Evolutionary conservation across 2,329 filamentous ascomycete species (phyloP).

Genomic region (Apiospora aurea): DNA sequence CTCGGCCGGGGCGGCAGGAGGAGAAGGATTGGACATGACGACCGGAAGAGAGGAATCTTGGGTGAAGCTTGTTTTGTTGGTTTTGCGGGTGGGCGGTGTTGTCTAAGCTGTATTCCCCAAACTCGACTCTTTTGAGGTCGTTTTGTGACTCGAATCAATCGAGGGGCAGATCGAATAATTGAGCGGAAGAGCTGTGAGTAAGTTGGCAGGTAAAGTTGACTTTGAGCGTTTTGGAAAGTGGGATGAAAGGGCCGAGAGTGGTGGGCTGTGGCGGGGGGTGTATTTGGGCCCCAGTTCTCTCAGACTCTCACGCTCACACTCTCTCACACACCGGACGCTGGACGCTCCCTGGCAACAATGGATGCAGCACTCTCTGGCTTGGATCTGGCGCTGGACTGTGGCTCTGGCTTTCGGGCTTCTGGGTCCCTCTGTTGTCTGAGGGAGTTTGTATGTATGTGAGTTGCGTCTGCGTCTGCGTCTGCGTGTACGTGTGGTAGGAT

Average conservation of each 20-base stretch:
- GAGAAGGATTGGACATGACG: conserved; percentile 44
- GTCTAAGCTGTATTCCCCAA: conserved; percentile 22
- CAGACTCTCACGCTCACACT: not conserved
- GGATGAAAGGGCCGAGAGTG: conserved; percentile 24
- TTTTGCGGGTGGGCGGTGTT: not conserved
- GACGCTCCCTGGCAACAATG: not conserved
- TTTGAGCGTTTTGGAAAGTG: conserved; percentile 26
- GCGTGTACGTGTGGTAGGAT: no score
- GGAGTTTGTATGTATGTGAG: not conserved
- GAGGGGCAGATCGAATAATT: conserved; percentile 21
- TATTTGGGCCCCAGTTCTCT: conserved; percentile 15
- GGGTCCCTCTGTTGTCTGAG: not conserved
- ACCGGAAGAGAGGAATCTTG: conserved; percentile 18
- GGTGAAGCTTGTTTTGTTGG: conserved; percentile 3
- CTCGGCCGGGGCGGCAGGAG: conserved; percentile 37
- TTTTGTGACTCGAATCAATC: conserved; percentile 22
- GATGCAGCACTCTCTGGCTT: not conserved
- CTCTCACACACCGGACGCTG: not conserved
- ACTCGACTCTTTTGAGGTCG: conserved; percentile 18
- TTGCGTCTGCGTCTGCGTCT: no score
- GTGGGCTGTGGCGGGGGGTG: conserved; percentile 18
- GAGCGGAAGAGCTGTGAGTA: conserved; percentile 20
- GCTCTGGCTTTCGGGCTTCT: not conserved
- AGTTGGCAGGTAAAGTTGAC: conserved; percentile 18
- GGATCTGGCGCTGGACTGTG: not conserved